Evolutionary conservation across 495 filamentous ascomycete species (phyloP).

Genomic region (Annulohypoxylon stygium): DNA sequence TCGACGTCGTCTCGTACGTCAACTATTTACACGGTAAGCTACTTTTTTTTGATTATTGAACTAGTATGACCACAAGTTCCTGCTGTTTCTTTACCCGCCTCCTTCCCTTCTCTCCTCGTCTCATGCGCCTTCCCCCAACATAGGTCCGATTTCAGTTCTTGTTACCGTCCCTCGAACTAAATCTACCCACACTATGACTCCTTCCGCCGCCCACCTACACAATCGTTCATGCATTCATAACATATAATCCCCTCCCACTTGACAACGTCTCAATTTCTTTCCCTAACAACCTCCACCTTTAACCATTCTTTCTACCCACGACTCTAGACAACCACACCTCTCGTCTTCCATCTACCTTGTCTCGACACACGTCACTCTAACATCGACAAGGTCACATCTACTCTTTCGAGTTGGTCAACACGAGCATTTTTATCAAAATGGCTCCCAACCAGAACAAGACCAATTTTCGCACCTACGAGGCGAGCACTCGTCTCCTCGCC

Average conservation of each 20-base stretch:
- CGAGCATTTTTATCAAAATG: constrained; percentile 45
- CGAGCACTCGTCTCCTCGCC: constrained; percentile 62
- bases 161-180: background rate
- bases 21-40: background rate
- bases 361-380: background rate
- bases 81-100: background rate
- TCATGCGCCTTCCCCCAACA: background rate
- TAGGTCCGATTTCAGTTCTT: background rate
- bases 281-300: background rate
- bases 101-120: background rate
- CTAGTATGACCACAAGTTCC: background rate
- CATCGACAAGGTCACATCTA: constrained; percentile 1
- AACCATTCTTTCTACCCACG: background rate
- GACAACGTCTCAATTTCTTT: background rate
- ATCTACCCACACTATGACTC: background rate
- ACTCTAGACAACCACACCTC: background rate
- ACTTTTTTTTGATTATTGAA: background rate
- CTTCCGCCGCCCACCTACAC: background rate
- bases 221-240: background rate
- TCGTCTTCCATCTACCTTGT: background rate
- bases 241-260: background rate
- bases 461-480: constrained; percentile 65
- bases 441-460: constrained; percentile 44
- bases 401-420: background rate
- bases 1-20: background rate